Evolutionary conservation across 495 filamentous ascomycete species (phyloP), one percentile per base, ranked within the genome.

Genomic region (Penicillium samsonianum): DNA sequence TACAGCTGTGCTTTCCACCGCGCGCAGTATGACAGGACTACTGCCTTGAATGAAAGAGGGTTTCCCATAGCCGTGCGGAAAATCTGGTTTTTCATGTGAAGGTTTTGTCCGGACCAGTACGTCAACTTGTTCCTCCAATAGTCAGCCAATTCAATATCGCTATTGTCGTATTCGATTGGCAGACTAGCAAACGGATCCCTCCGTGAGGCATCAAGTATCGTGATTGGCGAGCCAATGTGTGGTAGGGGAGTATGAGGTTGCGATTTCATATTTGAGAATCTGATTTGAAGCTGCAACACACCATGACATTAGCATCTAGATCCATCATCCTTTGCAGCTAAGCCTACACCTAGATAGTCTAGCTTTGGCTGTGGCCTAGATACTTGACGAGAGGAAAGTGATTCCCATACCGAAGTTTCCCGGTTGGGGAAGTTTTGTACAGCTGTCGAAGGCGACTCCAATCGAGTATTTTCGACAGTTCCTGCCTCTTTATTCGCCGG

Each of bases 31-130:
- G 65, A 45, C 19, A 79, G 61, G 11, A 79, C 61, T 12, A 73
- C 64, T 20, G 73, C 65, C 41, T 74, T 68, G 53, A 79, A 79
- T 1, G 70, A 50, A 12, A 74, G 56, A 2, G 70, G 74, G 60
- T 78, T 65, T 35, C 54, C 51, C 68, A 73, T 72, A 28, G 74
- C 69, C 8, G 63, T 65, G 25, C 65, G 67, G 47, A 75, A 78
- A 8, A 74, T 67, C 22, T 65, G 67, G 19, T 73, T 62, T 54
- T 79, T 79, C 2, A 78, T 41, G 26, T 72, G 64, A 35, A 53
- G 49, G 51, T 78, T 78, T 47, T 75, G 71, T 0, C 76, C 76
- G 8, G 76, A 79, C 76, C 76, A 79, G 55, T 79, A 79, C 0
- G 67, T 65, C 55, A 78, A 64, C 35, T 69, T 67, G 59, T 56